phyloP scores from a whole-genome alignment of 2,329 filamentous ascomycete genomes.

The Fusarium palustre region DNA sequence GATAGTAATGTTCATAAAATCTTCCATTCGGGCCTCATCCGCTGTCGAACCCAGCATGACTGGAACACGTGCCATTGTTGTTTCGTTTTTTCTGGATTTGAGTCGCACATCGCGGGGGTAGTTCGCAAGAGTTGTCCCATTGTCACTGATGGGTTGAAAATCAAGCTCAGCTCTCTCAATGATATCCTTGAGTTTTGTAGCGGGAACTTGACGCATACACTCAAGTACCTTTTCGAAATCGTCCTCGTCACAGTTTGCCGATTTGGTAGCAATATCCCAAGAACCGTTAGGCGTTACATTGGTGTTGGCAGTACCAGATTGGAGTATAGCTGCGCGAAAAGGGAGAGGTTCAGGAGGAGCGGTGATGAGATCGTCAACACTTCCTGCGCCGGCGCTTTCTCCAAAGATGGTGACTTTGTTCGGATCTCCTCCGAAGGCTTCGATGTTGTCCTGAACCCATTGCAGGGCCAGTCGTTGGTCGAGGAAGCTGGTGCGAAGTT shows the following conservation, averaged over 20 bases:
- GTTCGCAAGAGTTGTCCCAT: slow-evolving; percentile 38
- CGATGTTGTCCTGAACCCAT: slow-evolving; percentile 64
- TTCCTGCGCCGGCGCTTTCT: slow-evolving; percentile 68
- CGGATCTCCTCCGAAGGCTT: slow-evolving; percentile 60
- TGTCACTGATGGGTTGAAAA: slow-evolving; percentile 42
- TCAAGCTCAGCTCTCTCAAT: slow-evolving; percentile 33
- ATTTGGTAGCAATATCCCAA: slow-evolving; percentile 31
- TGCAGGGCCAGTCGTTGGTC: slow-evolving; percentile 60
- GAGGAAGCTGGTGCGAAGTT: slow-evolving; percentile 21
- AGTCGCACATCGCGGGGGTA: slow-evolving; percentile 29
- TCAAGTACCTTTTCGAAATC: slow-evolving; percentile 9
- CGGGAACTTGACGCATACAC: slow-evolving; percentile 44
- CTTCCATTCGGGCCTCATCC: slow-evolving; percentile 36
- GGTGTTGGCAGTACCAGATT: slow-evolving; percentile 39
- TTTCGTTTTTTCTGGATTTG: slow-evolving; percentile 1
- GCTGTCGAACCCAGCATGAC: slow-evolving; percentile 42
- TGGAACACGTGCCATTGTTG: slow-evolving; percentile 41
- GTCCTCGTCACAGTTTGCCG: slow-evolving; percentile 20
- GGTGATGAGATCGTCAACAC: slow-evolving; percentile 55
- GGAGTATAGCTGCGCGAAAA: slow-evolving; percentile 47
- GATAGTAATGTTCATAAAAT: slow-evolving; percentile 2
- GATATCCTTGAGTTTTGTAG: slow-evolving; percentile 25
- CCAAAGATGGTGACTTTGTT: slow-evolving; percentile 63
- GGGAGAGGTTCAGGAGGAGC: slow-evolving; percentile 46
- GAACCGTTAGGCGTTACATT: slow-evolving; percentile 9